phyloP scores from a whole-genome alignment of 768 basidiomycete genomes.

The Phaeotremella fagi region DNA sequence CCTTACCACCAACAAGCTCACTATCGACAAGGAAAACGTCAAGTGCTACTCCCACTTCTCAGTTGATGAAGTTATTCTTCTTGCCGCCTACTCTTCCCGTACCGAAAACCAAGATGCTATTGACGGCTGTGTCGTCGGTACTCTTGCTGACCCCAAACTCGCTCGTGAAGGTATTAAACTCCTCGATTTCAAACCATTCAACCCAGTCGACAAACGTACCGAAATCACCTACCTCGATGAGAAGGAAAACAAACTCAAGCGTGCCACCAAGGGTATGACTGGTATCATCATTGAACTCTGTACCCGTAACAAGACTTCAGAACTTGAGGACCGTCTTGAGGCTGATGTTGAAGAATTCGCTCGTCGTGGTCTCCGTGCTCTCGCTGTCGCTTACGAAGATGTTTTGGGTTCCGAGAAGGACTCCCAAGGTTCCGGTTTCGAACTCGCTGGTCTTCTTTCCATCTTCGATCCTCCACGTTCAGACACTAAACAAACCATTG shows the following conservation, averaged over 20 bases:
- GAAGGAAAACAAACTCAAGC: constrained; percentile 79
- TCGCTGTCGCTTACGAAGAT: constrained; percentile 94
- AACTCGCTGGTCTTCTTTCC: constrained; percentile 91
- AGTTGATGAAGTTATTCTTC: constrained; percentile 83
- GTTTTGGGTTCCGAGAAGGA: constrained; percentile 75
- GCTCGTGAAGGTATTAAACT: constrained; percentile 93
- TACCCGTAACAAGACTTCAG: constrained; percentile 93
- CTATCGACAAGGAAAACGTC: constrained; percentile 88
- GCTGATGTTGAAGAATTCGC: constrained; percentile 95
- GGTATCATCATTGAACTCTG: constrained; percentile 97
- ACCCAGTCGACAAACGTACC: constrained; percentile 98
- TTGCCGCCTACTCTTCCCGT: constrained; percentile 92
- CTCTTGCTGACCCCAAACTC: constrained; percentile 64
- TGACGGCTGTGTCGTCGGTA: constrained; percentile 76
- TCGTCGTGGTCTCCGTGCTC: constrained; percentile 89
- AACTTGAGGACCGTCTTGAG: constrained; percentile 84
- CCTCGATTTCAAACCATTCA: constrained; percentile 98
- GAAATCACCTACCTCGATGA: constrained; percentile 97
- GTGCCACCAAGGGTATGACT: constrained; percentile 99
- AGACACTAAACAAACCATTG: constrained; percentile 98
- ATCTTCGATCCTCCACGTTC: constrained; percentile 98
- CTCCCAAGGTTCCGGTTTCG: constrained; percentile 91
- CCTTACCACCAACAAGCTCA: constrained; percentile 98
- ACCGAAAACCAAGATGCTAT: constrained; percentile 99
- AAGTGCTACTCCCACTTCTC: constrained; percentile 84